Percentiles rank a stretch among this genome's conserved stretches.
These are phyloP conservation scores for Nemania sp. DNA, from an alignment of 2,329 filamentous ascomycete species.

Conservation along the genomic window DNA sequence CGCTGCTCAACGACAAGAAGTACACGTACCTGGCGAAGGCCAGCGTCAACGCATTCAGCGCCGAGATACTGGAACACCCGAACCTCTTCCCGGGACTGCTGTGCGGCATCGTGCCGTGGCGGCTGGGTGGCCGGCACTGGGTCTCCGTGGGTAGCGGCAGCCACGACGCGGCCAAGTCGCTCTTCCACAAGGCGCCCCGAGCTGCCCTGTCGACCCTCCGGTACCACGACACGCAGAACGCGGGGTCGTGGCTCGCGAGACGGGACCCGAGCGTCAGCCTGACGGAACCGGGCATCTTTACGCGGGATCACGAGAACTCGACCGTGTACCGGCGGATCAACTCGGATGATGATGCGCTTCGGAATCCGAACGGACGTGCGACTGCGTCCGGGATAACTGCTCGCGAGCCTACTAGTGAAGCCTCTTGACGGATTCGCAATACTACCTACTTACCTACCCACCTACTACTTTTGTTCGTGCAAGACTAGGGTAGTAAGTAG, in stretches of 20 bases:
- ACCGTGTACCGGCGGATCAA: conserved; percentile 18
- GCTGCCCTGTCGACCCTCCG: conserved; percentile 37
- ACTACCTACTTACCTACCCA: background rate
- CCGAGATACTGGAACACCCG: conserved; percentile 89
- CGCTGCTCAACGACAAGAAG: conserved; percentile 66
- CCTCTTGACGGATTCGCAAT: background rate
- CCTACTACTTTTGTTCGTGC: too few relatives aligned
- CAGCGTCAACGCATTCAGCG: conserved; percentile 84
- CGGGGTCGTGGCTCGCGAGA: conserved; percentile 30
- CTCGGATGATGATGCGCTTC: conserved; percentile 9
- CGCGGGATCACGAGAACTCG: conserved; percentile 7
- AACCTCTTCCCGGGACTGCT: conserved; percentile 88
- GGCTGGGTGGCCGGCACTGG: conserved; percentile 65
- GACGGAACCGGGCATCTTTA: conserved; percentile 21
- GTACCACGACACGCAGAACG: conserved; percentile 26
- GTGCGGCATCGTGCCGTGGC: conserved; percentile 72
- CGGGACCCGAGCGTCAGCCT: conserved; percentile 26
- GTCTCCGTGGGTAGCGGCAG: conserved; percentile 31
- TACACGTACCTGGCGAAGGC: conserved; percentile 70
- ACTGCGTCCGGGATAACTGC: background rate
- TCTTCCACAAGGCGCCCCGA: conserved; percentile 35
- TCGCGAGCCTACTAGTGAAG: background rate
- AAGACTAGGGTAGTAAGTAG: too few relatives aligned
- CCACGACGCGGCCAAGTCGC: conserved; percentile 7
- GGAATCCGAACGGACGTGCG: conserved; percentile 5